These are phyloP conservation scores for Balamuthia mandrillaris DNA, from an alignment of 208 protist species.

Conservation along the genomic window DNA sequence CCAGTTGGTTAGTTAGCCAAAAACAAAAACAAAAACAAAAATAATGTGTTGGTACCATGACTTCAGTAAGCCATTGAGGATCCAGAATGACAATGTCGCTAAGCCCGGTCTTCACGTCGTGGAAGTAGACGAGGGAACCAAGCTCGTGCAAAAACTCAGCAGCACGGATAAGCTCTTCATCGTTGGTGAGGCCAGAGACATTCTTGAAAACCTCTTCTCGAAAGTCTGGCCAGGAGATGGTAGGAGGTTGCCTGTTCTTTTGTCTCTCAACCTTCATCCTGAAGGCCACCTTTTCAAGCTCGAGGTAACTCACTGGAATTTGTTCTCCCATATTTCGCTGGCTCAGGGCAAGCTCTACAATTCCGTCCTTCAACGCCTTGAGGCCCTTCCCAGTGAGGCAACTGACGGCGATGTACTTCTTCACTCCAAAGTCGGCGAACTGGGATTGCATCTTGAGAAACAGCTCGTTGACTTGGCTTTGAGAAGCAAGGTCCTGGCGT, in stretches of 20 bases:
- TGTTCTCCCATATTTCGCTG: conserved; percentile 35
- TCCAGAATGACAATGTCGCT: conserved; percentile 32
- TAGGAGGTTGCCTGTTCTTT: neutral
- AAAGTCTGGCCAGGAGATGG: neutral
- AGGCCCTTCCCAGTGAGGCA: conserved; percentile 21
- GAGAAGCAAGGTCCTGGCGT: neutral
- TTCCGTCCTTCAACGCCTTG: neutral
- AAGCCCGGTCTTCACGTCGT: conserved; percentile 14
- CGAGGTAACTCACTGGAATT: conserved; percentile 2
- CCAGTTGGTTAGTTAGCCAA: neutral
- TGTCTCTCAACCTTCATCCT: neutral
- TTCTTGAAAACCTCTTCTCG: neutral
- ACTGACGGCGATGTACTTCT: conserved; percentile 23
- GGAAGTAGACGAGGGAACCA: conserved; percentile 24
- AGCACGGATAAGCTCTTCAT: neutral
- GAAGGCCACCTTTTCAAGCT: neutral
- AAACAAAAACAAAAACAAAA: too few relatives aligned
- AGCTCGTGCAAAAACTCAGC: conserved; percentile 24
- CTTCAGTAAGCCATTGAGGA: conserved; percentile 15
- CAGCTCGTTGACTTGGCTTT: neutral
- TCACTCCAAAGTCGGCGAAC: conserved; percentile 30
- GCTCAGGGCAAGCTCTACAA: conserved; percentile 16
- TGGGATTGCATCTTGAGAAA: conserved; percentile 29
- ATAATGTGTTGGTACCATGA: conserved; percentile 15
- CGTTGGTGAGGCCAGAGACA: neutral